Percentiles rank a stretch among this genome's conserved stretches.
phyloP scores from a whole-genome alignment of 2,329 filamentous ascomycete species.

The Diaporthe destruens region DNA sequence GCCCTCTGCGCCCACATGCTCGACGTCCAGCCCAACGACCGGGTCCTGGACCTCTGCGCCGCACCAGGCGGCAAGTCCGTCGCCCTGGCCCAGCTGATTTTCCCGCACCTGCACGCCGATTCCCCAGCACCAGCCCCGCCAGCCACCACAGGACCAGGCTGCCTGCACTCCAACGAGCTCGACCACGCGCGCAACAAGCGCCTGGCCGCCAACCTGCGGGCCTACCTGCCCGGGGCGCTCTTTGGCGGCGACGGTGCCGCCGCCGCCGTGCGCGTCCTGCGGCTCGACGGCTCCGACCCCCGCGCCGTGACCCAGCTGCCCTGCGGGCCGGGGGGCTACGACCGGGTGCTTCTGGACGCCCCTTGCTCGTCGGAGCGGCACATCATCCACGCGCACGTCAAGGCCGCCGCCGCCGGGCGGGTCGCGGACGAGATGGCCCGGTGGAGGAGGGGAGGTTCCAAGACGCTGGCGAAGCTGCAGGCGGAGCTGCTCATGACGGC shows the following conservation, averaged over 20 bases:
- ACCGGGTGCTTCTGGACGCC: slow-evolving; percentile 56
- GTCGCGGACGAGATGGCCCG: slow-evolving; percentile 52
- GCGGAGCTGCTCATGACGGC: slow-evolving; percentile 53
- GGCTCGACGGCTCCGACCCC: slow-evolving; percentile 46
- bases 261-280: slow-evolving; percentile 45
- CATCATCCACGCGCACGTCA: slow-evolving; percentile 52
- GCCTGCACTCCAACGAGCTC: slow-evolving; percentile 54
- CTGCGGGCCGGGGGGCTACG: slow-evolving; percentile 51
- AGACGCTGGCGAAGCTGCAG: slow-evolving; percentile 51
- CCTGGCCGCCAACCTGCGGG: slow-evolving; percentile 46
- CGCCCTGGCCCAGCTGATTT: slow-evolving; percentile 50
- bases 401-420: slow-evolving; percentile 48
- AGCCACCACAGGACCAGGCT: slow-evolving; percentile 45
- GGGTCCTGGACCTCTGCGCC: slow-evolving; percentile 56
- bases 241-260: slow-evolving; percentile 37
- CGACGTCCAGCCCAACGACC: slow-evolving; percentile 51
- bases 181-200: slow-evolving; percentile 50
- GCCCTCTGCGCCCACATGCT: slow-evolving; percentile 50
- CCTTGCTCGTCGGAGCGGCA: slow-evolving; percentile 57
- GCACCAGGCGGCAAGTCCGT: slow-evolving; percentile 54
- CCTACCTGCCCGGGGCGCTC: slow-evolving; percentile 46
- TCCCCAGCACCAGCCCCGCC: slow-evolving; percentile 35
- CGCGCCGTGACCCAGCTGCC: slow-evolving; percentile 47
- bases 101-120: slow-evolving; percentile 40
- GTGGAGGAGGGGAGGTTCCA: slow-evolving; percentile 53